Percentiles rank a stretch among this genome's conserved stretches.
phyloP scores from a whole-genome alignment of 139 green algal genomes.

The Haematococcus lacustris region DNA sequence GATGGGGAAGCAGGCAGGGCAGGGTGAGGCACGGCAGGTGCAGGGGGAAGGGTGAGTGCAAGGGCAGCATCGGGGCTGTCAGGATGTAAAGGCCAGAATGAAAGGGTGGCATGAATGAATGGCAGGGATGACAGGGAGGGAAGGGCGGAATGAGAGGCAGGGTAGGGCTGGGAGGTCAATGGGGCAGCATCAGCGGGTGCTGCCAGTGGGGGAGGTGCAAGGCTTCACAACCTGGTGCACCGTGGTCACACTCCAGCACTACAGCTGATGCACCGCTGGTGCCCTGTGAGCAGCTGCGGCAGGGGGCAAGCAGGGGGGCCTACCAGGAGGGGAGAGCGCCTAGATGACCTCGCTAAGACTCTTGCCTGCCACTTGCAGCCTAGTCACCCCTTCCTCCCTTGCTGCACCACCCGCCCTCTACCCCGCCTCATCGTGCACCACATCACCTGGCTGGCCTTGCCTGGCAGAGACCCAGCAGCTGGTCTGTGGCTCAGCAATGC shows the following conservation, averaged over 20 bases:
- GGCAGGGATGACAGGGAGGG: neutral
- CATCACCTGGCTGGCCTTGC: too few relatives aligned
- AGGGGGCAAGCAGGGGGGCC: too few relatives aligned
- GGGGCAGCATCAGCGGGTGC: too few relatives aligned
- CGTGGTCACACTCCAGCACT: neutral
- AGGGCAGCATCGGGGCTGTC: neutral
- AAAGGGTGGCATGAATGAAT: neutral
- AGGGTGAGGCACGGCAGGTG: neutral
- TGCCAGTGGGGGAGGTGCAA: too few relatives aligned
- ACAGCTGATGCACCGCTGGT: neutral
- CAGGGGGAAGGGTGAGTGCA: neutral
- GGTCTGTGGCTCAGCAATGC: neutral
- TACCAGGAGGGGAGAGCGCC: too few relatives aligned
- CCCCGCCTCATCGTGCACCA: neutral
- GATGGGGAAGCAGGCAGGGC: neutral
- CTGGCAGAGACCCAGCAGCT: too few relatives aligned
- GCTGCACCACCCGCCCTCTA: neutral
- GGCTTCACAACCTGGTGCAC: neutral
- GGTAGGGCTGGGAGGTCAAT: too few relatives aligned
- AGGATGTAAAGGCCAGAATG: neutral
- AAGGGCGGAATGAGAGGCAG: too few relatives aligned
- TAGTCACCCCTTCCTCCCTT: too few relatives aligned
- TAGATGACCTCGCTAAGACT: too few relatives aligned
- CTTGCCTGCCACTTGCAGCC: too few relatives aligned
- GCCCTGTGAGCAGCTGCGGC: too few relatives aligned